These are phyloP conservation scores for Neolentinus lepideus DNA, from an alignment of 1,284 basidiomycete species.

Conservation along the genomic window DNA sequence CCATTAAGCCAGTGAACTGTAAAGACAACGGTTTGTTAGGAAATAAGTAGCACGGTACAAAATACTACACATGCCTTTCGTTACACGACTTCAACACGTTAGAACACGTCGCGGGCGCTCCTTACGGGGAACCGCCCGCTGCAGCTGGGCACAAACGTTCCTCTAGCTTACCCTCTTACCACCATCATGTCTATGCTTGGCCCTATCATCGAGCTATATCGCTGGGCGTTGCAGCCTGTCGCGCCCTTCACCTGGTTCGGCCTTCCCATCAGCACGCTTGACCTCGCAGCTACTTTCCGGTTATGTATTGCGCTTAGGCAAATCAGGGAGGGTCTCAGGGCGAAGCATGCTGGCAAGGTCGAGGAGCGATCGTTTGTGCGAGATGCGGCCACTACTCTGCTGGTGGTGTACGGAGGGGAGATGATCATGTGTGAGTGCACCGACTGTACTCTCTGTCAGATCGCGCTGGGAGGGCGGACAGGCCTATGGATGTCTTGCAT, in stretches of 20 bases:
- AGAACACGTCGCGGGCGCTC: neutral
- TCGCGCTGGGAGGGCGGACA: neutral
- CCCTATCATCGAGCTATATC: constrained; percentile 46
- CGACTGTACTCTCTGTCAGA: constrained; percentile 6
- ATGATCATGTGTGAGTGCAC: constrained; percentile 45
- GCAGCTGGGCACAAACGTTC: neutral
- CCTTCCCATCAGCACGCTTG: constrained; percentile 48
- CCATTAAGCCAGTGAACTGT: constrained; percentile 52
- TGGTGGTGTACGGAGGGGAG: constrained; percentile 71
- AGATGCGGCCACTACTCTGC: constrained; percentile 46
- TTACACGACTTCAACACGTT: neutral
- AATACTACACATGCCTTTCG: too few species aligned
- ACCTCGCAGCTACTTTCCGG: constrained; percentile 56
- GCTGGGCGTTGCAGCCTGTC: constrained; percentile 49
- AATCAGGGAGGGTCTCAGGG: constrained; percentile 43
- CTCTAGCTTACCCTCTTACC: neutral
- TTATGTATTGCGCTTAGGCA: constrained; percentile 64
- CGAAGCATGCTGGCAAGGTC: constrained; percentile 31
- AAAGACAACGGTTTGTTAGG: too few species aligned
- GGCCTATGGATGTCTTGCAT: too few species aligned
- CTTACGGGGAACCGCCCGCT: neutral
- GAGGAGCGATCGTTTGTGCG: constrained; percentile 53
- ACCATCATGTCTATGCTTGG: constrained; percentile 25
- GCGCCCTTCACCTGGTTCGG: constrained; percentile 66
- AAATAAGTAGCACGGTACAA: neutral